These are phyloP conservation scores for Aulographum hederae DNA, from an alignment of 2,329 filamentous ascomycete genomes.

Conservation along the genomic window DNA sequence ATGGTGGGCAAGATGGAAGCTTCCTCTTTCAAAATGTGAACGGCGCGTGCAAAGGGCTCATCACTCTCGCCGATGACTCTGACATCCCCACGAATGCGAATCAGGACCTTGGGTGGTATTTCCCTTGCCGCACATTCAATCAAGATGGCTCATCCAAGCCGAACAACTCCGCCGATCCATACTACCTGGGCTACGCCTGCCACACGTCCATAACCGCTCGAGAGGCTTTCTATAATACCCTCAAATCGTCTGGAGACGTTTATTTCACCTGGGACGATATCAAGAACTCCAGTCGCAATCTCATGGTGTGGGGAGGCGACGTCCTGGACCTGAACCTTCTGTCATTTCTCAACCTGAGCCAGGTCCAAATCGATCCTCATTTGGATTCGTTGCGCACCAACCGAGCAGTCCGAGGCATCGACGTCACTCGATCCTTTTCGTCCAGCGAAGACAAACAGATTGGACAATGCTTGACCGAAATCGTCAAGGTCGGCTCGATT, in stretches of 20 bases:
- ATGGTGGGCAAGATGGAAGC: slow-evolving; percentile 68
- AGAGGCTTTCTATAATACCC: slow-evolving; percentile 53
- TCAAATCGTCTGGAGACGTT: slow-evolving; percentile 61
- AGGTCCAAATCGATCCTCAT: slow-evolving; percentile 56
- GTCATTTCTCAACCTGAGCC: slow-evolving; percentile 69
- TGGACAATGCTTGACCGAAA: slow-evolving; percentile 76
- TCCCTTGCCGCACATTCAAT: slow-evolving; percentile 79
- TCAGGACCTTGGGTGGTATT: slow-evolving; percentile 84
- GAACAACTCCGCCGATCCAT: slow-evolving; percentile 49
- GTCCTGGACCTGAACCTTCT: slow-evolving; percentile 82
- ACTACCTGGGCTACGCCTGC: slow-evolving; percentile 75
- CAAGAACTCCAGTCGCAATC: slow-evolving; percentile 70
- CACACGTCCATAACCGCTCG: slow-evolving; percentile 59
- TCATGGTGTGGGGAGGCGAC: slow-evolving; percentile 86
- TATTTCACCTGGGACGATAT: slow-evolving; percentile 95
- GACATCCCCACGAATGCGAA: slow-evolving; percentile 60
- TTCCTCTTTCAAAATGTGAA: slow-evolving; percentile 99
- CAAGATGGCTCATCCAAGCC: slow-evolving; percentile 74
- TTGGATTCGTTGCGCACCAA: slow-evolving; percentile 68
- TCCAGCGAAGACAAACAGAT: slow-evolving; percentile 59
- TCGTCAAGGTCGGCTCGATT: slow-evolving; percentile 87
- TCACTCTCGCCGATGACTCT: slow-evolving; percentile 51
- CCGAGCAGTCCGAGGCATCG: slow-evolving; percentile 56
- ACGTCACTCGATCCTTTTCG: slow-evolving; percentile 80
- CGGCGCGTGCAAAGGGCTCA: slow-evolving; percentile 82